Percentiles rank a stretch among this genome's conserved stretches.
These are phyloP conservation scores for Alternaria ventricosa DNA, from an alignment of 2,329 filamentous ascomycete genomes.

Conservation along the genomic window DNA sequence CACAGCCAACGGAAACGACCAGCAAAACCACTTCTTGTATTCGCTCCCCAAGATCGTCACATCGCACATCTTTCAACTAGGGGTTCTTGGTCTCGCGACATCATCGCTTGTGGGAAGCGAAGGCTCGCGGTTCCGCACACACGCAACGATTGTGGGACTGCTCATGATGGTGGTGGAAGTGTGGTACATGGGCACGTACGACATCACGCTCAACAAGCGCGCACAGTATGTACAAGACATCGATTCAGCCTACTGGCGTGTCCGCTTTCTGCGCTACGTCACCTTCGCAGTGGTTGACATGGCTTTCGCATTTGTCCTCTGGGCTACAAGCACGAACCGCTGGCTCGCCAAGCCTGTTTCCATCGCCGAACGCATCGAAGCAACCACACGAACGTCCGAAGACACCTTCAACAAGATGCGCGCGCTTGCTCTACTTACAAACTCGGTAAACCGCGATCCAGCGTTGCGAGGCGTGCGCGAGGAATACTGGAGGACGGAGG, in stretches of 20 bases:
- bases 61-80: slow-evolving; percentile 82
- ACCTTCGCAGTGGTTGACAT: slow-evolving; percentile 70
- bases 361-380: slow-evolving; percentile 71
- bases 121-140: slow-evolving; percentile 71
- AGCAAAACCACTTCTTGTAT: slow-evolving; percentile 78
- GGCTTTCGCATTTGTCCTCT: slow-evolving; percentile 70
- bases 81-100: slow-evolving; percentile 74
- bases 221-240: slow-evolving; percentile 67
- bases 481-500: slow-evolving; percentile 83
- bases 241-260: slow-evolving; percentile 74
- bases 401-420: slow-evolving; percentile 70
- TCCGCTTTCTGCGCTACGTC: slow-evolving; percentile 68
- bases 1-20: slow-evolving; percentile 63
- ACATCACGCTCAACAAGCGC: slow-evolving; percentile 68
- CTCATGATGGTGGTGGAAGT: slow-evolving; percentile 68
- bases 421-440: slow-evolving; percentile 77
- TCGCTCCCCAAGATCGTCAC: slow-evolving; percentile 74
- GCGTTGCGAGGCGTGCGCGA: slow-evolving; percentile 70
- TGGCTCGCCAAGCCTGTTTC: slow-evolving; percentile 71
- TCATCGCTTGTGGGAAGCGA: slow-evolving; percentile 70
- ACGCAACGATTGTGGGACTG: slow-evolving; percentile 69
- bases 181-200: slow-evolving; percentile 69
- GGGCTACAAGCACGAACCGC: slow-evolving; percentile 79
- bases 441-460: slow-evolving; percentile 77
- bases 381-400: slow-evolving; percentile 63